These are phyloP conservation scores for Lichtheimia corymbifera DNA, from an alignment of 371 early-diverging fungal species.

Conservation along the genomic window DNA sequence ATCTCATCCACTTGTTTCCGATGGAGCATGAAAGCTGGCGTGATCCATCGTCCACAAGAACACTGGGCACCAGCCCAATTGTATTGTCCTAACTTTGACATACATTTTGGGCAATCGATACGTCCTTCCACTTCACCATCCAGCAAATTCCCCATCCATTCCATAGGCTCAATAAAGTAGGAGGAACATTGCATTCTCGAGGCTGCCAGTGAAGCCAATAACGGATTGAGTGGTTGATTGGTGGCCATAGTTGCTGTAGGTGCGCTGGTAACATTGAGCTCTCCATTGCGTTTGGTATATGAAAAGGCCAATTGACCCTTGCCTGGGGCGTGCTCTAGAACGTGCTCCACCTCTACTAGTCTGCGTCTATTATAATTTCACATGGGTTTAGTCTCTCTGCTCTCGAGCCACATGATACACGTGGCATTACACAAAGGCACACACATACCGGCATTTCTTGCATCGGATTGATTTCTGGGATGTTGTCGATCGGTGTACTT, in stretches of 20 bases:
- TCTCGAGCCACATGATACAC: not conserved
- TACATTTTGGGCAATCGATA: conserved; percentile 84
- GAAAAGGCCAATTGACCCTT: conserved; percentile 73
- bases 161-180: conserved; percentile 85
- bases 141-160: conserved; percentile 72
- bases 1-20: conserved; percentile 73
- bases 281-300: conserved; percentile 66
- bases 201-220: conserved; percentile 40
- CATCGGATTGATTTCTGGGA: conserved; percentile 36
- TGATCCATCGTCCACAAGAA: conserved; percentile 87
- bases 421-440: not conserved
- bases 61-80: conserved; percentile 87
- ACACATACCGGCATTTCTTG: conserved; percentile 43
- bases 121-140: conserved; percentile 71
- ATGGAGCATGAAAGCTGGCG: conserved; percentile 84
- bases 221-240: conserved; percentile 37
- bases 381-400: not conserved
- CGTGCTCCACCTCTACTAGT: conserved; percentile 58
- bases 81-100: conserved; percentile 79
- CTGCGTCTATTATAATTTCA: conserved; percentile 38
- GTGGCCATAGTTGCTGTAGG: conserved; percentile 11
- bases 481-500: conserved; percentile 20
- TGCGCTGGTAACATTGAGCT: conserved; percentile 32
- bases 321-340: conserved; percentile 74
- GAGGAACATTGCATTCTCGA: conserved; percentile 63